A percentile compares a stretch with the other conserved stretches of the same genome.
phyloP scores from a whole-genome alignment of 2,329 filamentous ascomycete species.

The Atkinsonella texensis region DNA sequence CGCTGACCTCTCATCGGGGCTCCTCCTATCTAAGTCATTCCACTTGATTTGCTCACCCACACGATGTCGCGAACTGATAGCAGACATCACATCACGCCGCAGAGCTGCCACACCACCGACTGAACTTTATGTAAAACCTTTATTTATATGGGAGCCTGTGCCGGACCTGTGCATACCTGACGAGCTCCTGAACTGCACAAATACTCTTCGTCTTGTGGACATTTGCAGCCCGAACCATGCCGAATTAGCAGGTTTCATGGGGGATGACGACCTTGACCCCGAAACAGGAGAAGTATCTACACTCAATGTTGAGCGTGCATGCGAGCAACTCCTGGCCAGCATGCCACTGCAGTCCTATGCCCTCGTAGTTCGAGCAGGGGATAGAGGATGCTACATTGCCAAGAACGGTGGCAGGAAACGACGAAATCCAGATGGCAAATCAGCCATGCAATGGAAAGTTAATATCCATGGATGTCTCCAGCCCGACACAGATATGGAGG shows the following conservation, averaged over 20 bases:
- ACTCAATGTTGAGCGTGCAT: slow-evolving; percentile 42
- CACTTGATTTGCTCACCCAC: slow-evolving; percentile 76
- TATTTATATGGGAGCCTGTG: slow-evolving; percentile 92
- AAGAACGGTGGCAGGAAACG: slow-evolving; percentile 40
- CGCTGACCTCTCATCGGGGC: slow-evolving; percentile 50
- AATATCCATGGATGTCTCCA: slow-evolving; percentile 39
- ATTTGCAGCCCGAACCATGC: slow-evolving; percentile 71
- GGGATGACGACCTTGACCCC: slow-evolving; percentile 41
- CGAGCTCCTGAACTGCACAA: slow-evolving; percentile 52
- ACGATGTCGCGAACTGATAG: slow-evolving; percentile 65
- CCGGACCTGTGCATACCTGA: slow-evolving; percentile 74
- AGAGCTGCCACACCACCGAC: slow-evolving; percentile 23
- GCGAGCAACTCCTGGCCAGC: slow-evolving; percentile 49
- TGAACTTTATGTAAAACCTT: slow-evolving; percentile 39
- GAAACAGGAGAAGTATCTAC: slow-evolving; percentile 42
- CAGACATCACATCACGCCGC: slow-evolving; percentile 52
- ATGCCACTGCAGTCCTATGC: slow-evolving; percentile 55
- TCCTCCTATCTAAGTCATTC: slow-evolving; percentile 65
- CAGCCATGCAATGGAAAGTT: slow-evolving; percentile 24
- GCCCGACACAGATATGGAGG: slow-evolving; percentile 50
- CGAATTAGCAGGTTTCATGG: slow-evolving; percentile 82
- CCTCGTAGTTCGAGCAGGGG: slow-evolving; percentile 59
- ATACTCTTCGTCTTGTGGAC: slow-evolving; percentile 48
- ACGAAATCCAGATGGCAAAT: neutral
- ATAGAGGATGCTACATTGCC: slow-evolving; percentile 57